Conservation (phyloP, 75 land plant species). For the Picea sitchensis region DNA sequence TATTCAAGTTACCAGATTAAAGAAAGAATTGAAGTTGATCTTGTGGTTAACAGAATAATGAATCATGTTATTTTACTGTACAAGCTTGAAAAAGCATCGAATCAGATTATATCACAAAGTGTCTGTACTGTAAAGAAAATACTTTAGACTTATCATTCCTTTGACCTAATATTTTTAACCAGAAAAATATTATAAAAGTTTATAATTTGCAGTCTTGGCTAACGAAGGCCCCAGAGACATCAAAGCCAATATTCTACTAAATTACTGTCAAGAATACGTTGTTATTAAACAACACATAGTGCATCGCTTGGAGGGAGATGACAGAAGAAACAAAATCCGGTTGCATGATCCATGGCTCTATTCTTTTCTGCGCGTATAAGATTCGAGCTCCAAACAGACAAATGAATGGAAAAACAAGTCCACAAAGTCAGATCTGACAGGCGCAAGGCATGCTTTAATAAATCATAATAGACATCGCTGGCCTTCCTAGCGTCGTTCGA, state of each 20-base stretch:
- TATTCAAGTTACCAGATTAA: no score
- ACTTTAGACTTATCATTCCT: background rate
- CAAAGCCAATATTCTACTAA: background rate
- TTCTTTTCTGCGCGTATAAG: background rate
- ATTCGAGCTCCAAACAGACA: background rate
- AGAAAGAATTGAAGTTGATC: background rate
- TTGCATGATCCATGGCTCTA: background rate
- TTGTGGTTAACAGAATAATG: background rate
- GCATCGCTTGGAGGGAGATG: background rate
- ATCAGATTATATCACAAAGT: conserved; percentile 8
- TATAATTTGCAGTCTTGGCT: background rate
- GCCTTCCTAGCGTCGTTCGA: no score
- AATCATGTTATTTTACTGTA: background rate
- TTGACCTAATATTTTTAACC: background rate
- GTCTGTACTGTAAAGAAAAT: background rate
- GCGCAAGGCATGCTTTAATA: no score
- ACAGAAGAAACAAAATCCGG: background rate
- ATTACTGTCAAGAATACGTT: background rate
- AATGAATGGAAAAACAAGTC: background rate
- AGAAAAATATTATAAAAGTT: no score
- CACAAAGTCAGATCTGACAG: background rate
- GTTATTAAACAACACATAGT: background rate
- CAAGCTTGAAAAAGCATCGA: background rate
- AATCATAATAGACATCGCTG: no score
- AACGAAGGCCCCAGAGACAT: background rate